phyloP scores from a whole-genome alignment of 1,284 basidiomycete genomes.

The Ceratobasidium sp. region DNA sequence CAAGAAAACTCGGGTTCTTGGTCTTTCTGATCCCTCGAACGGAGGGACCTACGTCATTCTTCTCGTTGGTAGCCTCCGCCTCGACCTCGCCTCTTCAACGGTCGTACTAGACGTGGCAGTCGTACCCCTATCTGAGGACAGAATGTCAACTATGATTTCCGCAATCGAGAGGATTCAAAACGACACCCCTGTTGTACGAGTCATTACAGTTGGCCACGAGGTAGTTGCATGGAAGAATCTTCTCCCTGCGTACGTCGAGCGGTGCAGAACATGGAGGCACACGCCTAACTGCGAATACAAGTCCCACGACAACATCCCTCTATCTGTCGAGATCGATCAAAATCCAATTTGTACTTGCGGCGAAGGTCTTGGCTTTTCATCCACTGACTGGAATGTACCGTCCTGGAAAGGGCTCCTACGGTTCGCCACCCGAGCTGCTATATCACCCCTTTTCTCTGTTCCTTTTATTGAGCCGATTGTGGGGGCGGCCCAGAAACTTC shows the following conservation, averaged over 20 bases:
- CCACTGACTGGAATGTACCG: neutral
- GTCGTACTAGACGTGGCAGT: constrained; percentile 15
- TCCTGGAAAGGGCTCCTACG: constrained; percentile 1
- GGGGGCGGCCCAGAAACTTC: neutral
- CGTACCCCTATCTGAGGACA: neutral
- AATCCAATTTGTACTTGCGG: constrained; percentile 23
- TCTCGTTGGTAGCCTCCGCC: constrained; percentile 18
- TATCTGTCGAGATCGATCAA: neutral
- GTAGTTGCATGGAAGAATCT: constrained; percentile 15
- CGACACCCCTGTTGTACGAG: neutral
- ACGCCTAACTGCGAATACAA: constrained; percentile 19
- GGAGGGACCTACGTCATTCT: neutral
- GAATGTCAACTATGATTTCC: neutral
- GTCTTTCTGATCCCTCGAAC: neutral
- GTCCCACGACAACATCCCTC: neutral
- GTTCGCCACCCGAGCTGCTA: constrained; percentile 23
- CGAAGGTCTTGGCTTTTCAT: constrained; percentile 3
- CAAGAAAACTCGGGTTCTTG: neutral
- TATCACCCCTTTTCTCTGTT: constrained; percentile 6
- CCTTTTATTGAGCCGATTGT: constrained; percentile 2
- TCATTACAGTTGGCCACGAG: neutral
- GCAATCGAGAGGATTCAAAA: neutral
- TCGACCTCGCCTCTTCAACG: constrained; percentile 25
- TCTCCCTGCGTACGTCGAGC: constrained; percentile 25
- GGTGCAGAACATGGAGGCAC: constrained; percentile 28